phyloP scores from a whole-genome alignment of 1,284 basidiomycete species.

The Ustilago curta region DNA sequence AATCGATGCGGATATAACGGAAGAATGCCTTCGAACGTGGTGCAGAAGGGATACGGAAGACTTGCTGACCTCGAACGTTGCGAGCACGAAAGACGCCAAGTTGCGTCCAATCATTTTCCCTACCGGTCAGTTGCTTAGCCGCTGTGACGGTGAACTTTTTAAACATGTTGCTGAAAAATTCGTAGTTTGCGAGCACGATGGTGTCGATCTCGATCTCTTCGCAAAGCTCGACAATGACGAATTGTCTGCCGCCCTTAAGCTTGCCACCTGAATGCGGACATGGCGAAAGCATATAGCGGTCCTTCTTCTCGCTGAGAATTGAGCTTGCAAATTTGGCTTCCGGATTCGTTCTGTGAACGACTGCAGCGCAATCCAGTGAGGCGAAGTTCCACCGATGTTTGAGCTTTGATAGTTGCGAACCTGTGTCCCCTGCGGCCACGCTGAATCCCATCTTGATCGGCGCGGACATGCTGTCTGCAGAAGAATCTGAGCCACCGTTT shows the following conservation, averaged over 20 bases:
- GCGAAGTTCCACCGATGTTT: constrained; percentile 85
- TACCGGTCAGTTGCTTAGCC: constrained; percentile 79
- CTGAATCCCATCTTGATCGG: constrained; percentile 15
- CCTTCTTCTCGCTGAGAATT: constrained; percentile 89
- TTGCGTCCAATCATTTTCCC: constrained; percentile 74
- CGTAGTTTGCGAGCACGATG: constrained; percentile 93
- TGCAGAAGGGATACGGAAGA: constrained; percentile 49
- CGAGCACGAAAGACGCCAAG: constrained; percentile 83
- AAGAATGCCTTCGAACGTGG: constrained; percentile 55
- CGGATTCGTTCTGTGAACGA: constrained; percentile 85
- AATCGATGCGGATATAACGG: constrained; percentile 92
- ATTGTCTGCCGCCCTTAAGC: constrained; percentile 73
- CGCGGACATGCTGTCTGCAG: background rate
- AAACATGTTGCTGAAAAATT: constrained; percentile 98
- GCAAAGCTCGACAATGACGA: constrained; percentile 93
- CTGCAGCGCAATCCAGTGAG: constrained; percentile 89
- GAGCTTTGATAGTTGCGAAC: constrained; percentile 49
- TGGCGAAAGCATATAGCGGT: constrained; percentile 96
- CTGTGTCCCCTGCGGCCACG: constrained; percentile 45
- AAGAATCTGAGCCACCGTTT: background rate
- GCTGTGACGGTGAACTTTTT: constrained; percentile 89
- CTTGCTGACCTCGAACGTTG: constrained; percentile 90
- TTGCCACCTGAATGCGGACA: constrained; percentile 73
- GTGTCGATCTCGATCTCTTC: constrained; percentile 97
- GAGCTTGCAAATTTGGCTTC: constrained; percentile 84